Evolutionary conservation across 2,329 filamentous ascomycete species (phyloP).

Genomic region (Fonsecaea nubica): DNA sequence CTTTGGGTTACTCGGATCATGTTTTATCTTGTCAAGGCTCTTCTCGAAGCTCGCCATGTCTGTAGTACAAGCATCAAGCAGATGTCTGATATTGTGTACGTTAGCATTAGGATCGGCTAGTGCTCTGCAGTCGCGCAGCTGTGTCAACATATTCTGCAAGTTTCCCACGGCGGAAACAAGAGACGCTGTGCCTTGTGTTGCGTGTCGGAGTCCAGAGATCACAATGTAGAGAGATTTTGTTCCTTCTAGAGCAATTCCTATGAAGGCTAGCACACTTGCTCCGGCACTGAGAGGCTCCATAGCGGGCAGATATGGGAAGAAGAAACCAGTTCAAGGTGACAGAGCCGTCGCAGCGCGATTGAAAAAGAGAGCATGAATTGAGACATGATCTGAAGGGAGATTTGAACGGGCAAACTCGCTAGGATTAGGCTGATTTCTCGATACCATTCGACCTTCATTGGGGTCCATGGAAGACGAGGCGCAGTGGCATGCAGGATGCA

Average conservation of each 20-base stretch:
- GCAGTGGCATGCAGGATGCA: neutral
- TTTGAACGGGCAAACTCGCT: neutral
- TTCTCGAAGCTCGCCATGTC: slow-evolving; percentile 1
- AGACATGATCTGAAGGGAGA: neutral
- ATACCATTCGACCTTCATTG: neutral
- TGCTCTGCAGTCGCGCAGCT: neutral
- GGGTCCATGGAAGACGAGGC: neutral
- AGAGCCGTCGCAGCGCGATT: neutral
- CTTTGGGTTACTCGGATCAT: neutral
- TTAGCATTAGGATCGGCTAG: neutral
- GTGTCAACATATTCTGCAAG: neutral
- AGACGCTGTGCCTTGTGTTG: neutral
- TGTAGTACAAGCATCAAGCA: neutral
- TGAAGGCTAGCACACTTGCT: slow-evolving; percentile 1
- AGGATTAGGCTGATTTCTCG: neutral
- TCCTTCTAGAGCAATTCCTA: neutral
- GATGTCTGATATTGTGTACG: neutral
- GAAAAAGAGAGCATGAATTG: neutral
- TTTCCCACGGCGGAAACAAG: neutral
- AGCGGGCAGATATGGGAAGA: neutral
- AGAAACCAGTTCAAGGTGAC: neutral
- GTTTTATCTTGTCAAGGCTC: neutral
- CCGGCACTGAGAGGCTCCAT: neutral
- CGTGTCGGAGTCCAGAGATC: neutral
- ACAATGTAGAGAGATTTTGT: neutral